These are phyloP conservation scores for Penicillium pulvis DNA, from an alignment of 495 filamentous ascomycete genomes.

Conservation along the genomic window DNA sequence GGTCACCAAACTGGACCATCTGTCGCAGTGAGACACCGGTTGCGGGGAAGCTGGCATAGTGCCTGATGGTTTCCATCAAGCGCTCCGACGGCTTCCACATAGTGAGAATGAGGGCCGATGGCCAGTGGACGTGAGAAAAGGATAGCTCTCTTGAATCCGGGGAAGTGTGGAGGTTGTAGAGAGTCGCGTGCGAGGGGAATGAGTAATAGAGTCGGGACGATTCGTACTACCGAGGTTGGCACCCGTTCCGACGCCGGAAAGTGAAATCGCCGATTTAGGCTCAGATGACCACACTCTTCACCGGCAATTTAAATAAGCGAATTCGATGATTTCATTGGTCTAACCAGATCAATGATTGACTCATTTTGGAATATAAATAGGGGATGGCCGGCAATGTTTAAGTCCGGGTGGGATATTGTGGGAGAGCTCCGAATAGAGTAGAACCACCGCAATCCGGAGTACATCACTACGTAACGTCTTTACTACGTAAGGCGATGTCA, in stretches of 20 bases:
- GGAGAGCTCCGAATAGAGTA: no score
- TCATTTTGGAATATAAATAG: no score
- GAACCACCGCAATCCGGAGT: background rate
- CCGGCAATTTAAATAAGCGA: background rate
- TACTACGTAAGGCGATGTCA: background rate
- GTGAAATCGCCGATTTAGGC: conserved; percentile 11
- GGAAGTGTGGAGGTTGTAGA: conserved; percentile 15
- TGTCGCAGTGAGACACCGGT: conserved; percentile 95
- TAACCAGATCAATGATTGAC: background rate
- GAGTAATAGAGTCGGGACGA: conserved; percentile 17
- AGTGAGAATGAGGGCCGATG: conserved; percentile 39
- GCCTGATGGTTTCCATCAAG: conserved; percentile 98
- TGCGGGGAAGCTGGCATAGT: conserved; percentile 95
- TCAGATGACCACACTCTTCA: background rate
- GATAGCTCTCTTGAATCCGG: conserved; percentile 7
- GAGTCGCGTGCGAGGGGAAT: conserved; percentile 33
- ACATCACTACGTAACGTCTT: no score
- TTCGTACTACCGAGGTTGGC: conserved; percentile 31
- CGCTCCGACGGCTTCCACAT: conserved; percentile 91
- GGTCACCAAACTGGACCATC: conserved; percentile 98
- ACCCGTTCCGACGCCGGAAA: conserved; percentile 27
- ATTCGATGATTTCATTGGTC: background rate
- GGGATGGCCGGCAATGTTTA: background rate
- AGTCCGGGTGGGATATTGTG: background rate
- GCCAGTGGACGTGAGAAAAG: conserved; percentile 19